Evolutionary conservation across 495 filamentous ascomycete species (phyloP).

Genomic region (Aspergillus sparsus): DNA sequence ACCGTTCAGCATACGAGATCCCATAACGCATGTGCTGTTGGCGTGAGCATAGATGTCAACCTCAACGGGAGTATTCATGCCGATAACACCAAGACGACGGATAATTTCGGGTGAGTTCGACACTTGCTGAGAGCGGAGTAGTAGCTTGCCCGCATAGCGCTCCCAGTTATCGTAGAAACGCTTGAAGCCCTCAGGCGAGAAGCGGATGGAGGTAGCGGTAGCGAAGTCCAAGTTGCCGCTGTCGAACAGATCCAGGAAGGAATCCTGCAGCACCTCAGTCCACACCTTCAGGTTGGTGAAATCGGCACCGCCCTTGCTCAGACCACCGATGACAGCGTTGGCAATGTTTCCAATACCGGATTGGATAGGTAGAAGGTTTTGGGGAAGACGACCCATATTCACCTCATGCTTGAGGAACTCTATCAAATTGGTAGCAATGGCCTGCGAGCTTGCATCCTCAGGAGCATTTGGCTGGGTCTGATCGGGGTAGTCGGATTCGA

Average conservation of each 20-base stretch:
- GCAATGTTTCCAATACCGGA: slow-evolving; percentile 94
- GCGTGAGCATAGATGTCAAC: slow-evolving; percentile 95
- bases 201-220: slow-evolving; percentile 87
- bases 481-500: slow-evolving; percentile 83
- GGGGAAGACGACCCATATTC: slow-evolving; percentile 69
- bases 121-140: slow-evolving; percentile 83
- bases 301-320: slow-evolving; percentile 71
- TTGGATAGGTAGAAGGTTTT: slow-evolving; percentile 79
- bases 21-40: slow-evolving; percentile 90
- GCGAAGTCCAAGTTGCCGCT: slow-evolving; percentile 87
- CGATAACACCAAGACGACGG: slow-evolving; percentile 81
- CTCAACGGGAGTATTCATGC: slow-evolving; percentile 95
- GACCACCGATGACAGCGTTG: slow-evolving; percentile 87
- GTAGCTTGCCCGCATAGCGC: slow-evolving; percentile 75
- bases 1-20: slow-evolving; percentile 88
- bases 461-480: slow-evolving; percentile 76
- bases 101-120: slow-evolving; percentile 97
- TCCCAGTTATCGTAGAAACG: slow-evolving; percentile 91
- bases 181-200: slow-evolving; percentile 88
- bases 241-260: slow-evolving; percentile 93
- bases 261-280: slow-evolving; percentile 93
- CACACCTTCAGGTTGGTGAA: slow-evolving; percentile 89
- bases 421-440: slow-evolving; percentile 79
- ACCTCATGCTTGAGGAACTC: slow-evolving; percentile 88
- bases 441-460: slow-evolving; percentile 68